Evolutionary conservation across 2,329 filamentous ascomycete species (phyloP).

Genomic region (Emericellopsis cladophorae): DNA sequence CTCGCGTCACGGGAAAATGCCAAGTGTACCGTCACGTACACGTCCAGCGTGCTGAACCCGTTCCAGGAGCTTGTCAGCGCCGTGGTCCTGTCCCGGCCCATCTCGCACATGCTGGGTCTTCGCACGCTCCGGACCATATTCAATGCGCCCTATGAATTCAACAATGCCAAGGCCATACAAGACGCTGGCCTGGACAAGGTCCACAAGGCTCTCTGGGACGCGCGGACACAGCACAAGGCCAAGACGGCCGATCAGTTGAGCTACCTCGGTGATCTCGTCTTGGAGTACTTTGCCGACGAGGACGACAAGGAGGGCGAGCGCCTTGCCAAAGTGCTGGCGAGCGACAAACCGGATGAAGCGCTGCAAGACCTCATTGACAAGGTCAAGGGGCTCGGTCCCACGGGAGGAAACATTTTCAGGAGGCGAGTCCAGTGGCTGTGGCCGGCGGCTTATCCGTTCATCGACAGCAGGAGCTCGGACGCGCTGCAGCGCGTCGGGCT

Average conservation of each 20-base stretch:
- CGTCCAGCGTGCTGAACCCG: conserved; percentile 14
- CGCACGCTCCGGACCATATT: conserved; percentile 28
- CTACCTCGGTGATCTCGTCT: not conserved
- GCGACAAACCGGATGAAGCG: not conserved
- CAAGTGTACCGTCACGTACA: conserved; percentile 1
- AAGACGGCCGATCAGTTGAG: conserved; percentile 28
- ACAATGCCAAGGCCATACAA: conserved; percentile 8
- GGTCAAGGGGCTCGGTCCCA: conserved; percentile 1
- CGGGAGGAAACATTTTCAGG: not conserved
- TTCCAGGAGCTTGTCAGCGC: conserved; percentile 31
- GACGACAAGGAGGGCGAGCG: not conserved
- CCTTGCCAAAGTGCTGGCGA: not conserved
- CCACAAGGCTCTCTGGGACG: conserved; percentile 23
- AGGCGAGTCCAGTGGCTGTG: conserved; percentile 1
- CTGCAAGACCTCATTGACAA: not conserved
- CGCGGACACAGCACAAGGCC: conserved; percentile 28
- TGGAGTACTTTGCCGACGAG: not conserved
- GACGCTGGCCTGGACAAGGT: conserved; percentile 21
- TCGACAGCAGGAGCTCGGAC: conserved; percentile 2
- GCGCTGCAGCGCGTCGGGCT: conserved; percentile 5
- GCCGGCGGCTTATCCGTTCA: not conserved
- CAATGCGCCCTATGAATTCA: conserved; percentile 23
- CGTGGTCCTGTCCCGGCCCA: conserved; percentile 27
- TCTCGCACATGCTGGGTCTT: conserved; percentile 27
- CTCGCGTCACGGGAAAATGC: not conserved